Evolutionary conservation across 306 rosid species (phyloP).

Genomic region (Rosa chinensis): DNA sequence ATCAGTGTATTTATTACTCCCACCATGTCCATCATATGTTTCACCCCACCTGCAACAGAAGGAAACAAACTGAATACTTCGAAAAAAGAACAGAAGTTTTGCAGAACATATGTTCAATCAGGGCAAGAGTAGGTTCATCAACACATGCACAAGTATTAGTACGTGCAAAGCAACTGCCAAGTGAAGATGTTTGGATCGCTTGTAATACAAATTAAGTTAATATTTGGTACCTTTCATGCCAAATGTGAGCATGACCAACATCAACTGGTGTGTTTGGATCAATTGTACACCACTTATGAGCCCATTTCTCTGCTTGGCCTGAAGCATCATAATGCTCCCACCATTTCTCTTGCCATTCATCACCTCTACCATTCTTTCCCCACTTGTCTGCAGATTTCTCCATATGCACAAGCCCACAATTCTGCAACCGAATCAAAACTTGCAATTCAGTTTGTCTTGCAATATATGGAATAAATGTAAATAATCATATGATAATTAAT

Average conservation of each 20-base stretch:
- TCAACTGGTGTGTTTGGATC: slow-evolving; percentile 81
- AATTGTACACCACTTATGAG: slow-evolving; percentile 95
- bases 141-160: not conserved
- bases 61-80: not conserved
- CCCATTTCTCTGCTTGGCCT: slow-evolving; percentile 90
- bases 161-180: not conserved
- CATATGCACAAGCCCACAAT: slow-evolving; percentile 61
- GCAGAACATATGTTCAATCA: not conserved
- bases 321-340: slow-evolving; percentile 70
- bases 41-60: slow-evolving; percentile 85
- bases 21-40: slow-evolving; percentile 81
- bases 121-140: not conserved
- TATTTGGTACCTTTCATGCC: slow-evolving; percentile 87
- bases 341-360: slow-evolving; percentile 98
- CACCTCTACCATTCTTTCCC: slow-evolving; percentile 79
- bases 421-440: slow-evolving; percentile 51
- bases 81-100: not conserved
- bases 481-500: too few relatives aligned
- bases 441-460: not conserved
- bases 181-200: not conserved
- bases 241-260: slow-evolving; percentile 91
- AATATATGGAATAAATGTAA: not conserved
- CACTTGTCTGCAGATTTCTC: slow-evolving; percentile 99
- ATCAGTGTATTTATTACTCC: slow-evolving; percentile 87
- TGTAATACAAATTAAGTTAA: not conserved